These are phyloP conservation scores for Phytopythium cucurbitacearum DNA, from an alignment of 352 stramenopile genomes.

Conservation along the genomic window DNA sequence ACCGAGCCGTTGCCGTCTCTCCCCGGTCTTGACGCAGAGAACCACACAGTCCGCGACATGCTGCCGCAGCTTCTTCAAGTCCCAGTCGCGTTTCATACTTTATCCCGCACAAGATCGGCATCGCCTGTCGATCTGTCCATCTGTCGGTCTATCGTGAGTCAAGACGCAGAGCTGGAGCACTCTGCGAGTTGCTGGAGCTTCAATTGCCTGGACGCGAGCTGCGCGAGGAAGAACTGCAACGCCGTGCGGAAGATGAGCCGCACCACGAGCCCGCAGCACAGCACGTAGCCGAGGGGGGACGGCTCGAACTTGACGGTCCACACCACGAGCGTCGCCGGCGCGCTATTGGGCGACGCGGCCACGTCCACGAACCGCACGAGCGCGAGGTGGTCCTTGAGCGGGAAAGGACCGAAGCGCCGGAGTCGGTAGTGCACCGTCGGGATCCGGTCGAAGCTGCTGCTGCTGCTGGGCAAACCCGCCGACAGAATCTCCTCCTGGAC, in stretches of 20 bases:
- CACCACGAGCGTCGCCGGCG: constrained; percentile 36
- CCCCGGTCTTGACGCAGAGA: no score
- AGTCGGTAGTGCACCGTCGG: constrained; percentile 52
- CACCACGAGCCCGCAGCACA: constrained; percentile 34
- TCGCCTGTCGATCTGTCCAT: no score
- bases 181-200: not conserved
- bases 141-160: no score
- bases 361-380: constrained; percentile 66
- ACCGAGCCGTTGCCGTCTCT: no score
- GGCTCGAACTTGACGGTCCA: constrained; percentile 47
- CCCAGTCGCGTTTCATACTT: no score
- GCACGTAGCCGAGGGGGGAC: constrained; percentile 29
- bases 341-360: constrained; percentile 27
- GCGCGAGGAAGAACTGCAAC: constrained; percentile 24
- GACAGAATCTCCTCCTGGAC: constrained; percentile 69
- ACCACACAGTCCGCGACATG: no score
- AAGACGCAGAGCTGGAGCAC: not conserved
- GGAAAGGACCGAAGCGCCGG: constrained; percentile 41
- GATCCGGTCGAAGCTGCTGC: constrained; percentile 28
- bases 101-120: no score
- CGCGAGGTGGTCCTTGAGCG: constrained; percentile 44
- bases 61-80: no score
- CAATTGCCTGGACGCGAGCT: constrained; percentile 12
- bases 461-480: constrained; percentile 24
- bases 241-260: constrained; percentile 29